Base-by-base conservation (phyloP, 2,329 filamentous ascomycete species). In the Verticillium nubilum region DNA sequence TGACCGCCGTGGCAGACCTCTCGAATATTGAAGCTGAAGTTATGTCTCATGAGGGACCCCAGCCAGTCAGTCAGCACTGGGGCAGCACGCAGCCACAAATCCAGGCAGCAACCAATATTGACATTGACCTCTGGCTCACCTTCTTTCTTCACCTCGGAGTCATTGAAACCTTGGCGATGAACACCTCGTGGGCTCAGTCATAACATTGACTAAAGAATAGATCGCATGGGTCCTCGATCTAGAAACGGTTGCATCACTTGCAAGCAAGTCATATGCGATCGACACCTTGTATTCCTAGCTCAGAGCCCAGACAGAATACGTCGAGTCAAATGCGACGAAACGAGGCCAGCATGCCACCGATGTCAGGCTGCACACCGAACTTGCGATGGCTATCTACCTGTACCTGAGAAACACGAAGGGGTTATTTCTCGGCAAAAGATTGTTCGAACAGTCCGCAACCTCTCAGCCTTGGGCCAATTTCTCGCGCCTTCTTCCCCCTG, bases 261-360 rank as follows among this genome's bases (percentile, higher is more conserved):
- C 63, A 64, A 62, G 66, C 65, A 33, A 25, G 63, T 59, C 10
- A 27, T 25, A 4, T 47, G 23, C 47, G 42, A 47, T 12, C n/a
- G 12, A 4, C 27, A 26, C 25, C 52, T 10, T 26, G 15, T 3
- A 26, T 10, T 25, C 54, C 26, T 4, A 33, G n/a, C 19, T 56
- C 12, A 37, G 17, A 33, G 26, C 15, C 3, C 9, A 13, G 29
- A 26, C 27, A 73, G 71, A 37, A 72, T 75, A 52, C 72, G 72
- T 1, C 71, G 71, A 25, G 68, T 75, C 3, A 74, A 73, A 53
- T 75, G 73, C 59, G 73, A 74, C 59, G 69, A 72, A 62, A 57
- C 61, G 17, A 70, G 67, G 37, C 73, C 73, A 0, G 54, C 55
- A 1, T 75, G 73, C 58, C 63, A 63, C 5, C 67, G 67, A 31